phyloP scores from a whole-genome alignment of 2,329 filamentous ascomycete genomes.

The Aaosphaeria arxii region DNA sequence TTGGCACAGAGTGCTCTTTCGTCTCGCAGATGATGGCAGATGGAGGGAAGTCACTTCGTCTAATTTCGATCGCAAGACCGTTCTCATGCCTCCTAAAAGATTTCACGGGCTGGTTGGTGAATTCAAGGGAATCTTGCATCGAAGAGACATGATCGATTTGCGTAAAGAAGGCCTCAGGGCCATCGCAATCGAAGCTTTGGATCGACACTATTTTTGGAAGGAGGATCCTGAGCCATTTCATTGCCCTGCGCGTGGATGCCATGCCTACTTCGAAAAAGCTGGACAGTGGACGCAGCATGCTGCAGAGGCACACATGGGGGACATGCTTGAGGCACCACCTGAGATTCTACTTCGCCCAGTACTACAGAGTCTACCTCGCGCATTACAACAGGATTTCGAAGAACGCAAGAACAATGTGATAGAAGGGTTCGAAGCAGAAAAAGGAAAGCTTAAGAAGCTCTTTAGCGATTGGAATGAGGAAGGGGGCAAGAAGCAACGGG shows the following conservation, averaged over 20 bases:
- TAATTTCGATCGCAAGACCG: slow-evolving; percentile 1
- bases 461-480: slow-evolving; percentile 8
- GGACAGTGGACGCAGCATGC: slow-evolving; percentile 16
- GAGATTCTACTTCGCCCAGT: not conserved
- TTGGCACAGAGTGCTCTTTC: slow-evolving; percentile 5
- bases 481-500: slow-evolving; percentile 2
- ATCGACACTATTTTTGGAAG: slow-evolving; percentile 11
- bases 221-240: slow-evolving; percentile 4
- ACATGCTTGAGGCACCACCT: slow-evolving; percentile 1
- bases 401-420: slow-evolving; percentile 2
- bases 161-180: slow-evolving; percentile 6
- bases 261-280: slow-evolving; percentile 8
- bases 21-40: slow-evolving; percentile 1
- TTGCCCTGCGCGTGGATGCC: slow-evolving; percentile 8
- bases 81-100: slow-evolving; percentile 8
- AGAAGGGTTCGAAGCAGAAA: not conserved
- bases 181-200: slow-evolving; percentile 13
- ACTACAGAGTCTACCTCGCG: slow-evolving; percentile 2
- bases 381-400: slow-evolving; percentile 1
- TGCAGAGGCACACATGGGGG: slow-evolving; percentile 3
- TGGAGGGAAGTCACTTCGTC: slow-evolving; percentile 4
- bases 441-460: slow-evolving; percentile 1
- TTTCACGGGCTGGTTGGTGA: slow-evolving; percentile 11
- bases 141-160: not conserved
- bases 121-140: slow-evolving; percentile 4